Percentiles rank a stretch among this genome's conserved stretches.
Evolutionary conservation across 257 asterid genomes (phyloP).

Genomic region (Craterostigma plantagineum): DNA sequence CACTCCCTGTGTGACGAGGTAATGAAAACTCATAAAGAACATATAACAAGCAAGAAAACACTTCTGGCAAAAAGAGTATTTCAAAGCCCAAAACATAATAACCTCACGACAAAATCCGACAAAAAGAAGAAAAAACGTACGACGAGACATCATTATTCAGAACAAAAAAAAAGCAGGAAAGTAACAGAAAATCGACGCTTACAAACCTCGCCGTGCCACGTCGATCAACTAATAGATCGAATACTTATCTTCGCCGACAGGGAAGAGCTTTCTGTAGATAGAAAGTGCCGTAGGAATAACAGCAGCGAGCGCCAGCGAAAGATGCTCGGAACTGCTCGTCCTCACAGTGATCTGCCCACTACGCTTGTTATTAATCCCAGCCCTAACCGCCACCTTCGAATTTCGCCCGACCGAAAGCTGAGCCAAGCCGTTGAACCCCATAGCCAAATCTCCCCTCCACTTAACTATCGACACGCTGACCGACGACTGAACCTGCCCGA

Average conservation of each 20-base stretch:
- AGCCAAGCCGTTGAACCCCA: slow-evolving; percentile 59
- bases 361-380: slow-evolving; percentile 81
- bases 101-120: too few species aligned
- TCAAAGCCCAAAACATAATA: too few species aligned
- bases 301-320: slow-evolving; percentile 71
- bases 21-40: too few species aligned
- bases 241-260: slow-evolving; percentile 41
- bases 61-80: too few species aligned
- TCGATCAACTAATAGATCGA: slow-evolving; percentile 54
- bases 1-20: too few species aligned
- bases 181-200: too few species aligned
- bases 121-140: too few species aligned
- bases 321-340: slow-evolving; percentile 93
- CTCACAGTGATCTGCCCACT: slow-evolving; percentile 79
- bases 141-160: too few species aligned
- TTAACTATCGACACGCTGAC: slow-evolving; percentile 54
- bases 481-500: slow-evolving; percentile 82
- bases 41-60: too few species aligned
- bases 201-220: too few species aligned
- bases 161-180: too few species aligned
- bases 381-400: slow-evolving; percentile 77
- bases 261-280: slow-evolving; percentile 54
- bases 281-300: slow-evolving; percentile 53
- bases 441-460: slow-evolving; percentile 90
- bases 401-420: slow-evolving; percentile 59